Evolutionary conservation across 495 filamentous ascomycete genomes (phyloP), one percentile per base, ranked within the genome.

Genomic region (Penicillium lividum): DNA sequence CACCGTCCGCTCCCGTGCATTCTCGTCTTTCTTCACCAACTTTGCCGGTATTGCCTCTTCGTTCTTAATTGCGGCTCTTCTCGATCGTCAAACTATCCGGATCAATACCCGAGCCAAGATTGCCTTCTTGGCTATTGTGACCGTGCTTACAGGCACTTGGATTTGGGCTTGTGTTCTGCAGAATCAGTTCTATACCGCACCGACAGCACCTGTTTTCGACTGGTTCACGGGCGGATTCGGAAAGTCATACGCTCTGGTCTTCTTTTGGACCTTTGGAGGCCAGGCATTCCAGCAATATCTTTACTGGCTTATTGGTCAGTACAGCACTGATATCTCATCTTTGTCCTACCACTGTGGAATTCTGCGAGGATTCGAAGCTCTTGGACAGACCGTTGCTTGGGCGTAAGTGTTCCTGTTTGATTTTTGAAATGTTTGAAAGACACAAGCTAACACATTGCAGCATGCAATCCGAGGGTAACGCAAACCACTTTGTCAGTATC

Each of bases 11-110:
- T 62, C 69, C 7, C 69, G 69, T 25, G 69, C 69, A 2, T 72
- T 72, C 60, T 68, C 66, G 0, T 72, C 69, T 0, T 72, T 72
- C 63, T 67, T 72, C 64, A 70, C 69, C 60, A 72, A 72, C 59
- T 72, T 72, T 25, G 63, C 69, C 31, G 69, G 69, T 7, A 68
- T 72, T 34, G 60, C 61, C 16, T 72, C 69, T 3, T 72, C 69
- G 7, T 72, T 72, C 58, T 27, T 72, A 29, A 68, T 72, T 46
- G 69, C 69, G 0, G 36, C 28, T 2, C 63, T 72, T 0, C 69
- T 72, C 30, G 69, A 72, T 25, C 68, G 69, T 11, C 69, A 72
- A 60, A 60, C 59, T 0, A 72, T 72, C 29, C 62, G 62, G 60
- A 72, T 72, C 68, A 72, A 72, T 53, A 72, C 69, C 29, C 63